phyloP scores from a whole-genome alignment of 176 grass and related monocot species.

The Musa beccarii region DNA sequence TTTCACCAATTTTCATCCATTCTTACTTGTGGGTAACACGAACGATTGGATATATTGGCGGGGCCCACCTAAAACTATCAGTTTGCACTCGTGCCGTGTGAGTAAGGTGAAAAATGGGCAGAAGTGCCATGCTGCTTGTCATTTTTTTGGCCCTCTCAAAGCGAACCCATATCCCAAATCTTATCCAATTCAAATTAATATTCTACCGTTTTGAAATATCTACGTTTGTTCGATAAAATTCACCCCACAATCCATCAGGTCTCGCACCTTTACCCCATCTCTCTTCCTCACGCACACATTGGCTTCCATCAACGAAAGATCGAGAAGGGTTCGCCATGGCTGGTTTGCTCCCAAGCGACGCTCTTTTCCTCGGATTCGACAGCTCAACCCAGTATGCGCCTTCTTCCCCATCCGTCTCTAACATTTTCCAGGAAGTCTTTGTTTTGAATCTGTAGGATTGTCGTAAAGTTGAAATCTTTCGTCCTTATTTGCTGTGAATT shows the following conservation, averaged over 20 bases:
- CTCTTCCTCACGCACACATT: not conserved
- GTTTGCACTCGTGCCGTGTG: too few species aligned
- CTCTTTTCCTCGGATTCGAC: constrained; percentile 86
- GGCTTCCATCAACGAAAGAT: not conserved
- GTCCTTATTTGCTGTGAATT: not conserved
- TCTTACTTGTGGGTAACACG: too few species aligned
- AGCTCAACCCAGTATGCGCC: constrained; percentile 82
- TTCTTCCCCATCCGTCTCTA: too few species aligned
- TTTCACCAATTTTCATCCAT: too few species aligned
- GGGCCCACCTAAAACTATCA: too few species aligned
- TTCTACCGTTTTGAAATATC: not conserved
- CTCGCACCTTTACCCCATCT: too few species aligned
- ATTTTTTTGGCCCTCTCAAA: too few species aligned
- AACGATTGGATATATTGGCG: too few species aligned
- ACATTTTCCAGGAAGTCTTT: not conserved
- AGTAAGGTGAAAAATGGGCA: too few species aligned
- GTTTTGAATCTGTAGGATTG: not conserved
- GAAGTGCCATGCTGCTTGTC: too few species aligned
- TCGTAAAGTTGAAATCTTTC: not conserved
- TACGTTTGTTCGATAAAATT: too few species aligned
- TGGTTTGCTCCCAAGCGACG: constrained; percentile 40
- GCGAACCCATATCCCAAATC: not conserved
- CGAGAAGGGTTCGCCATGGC: constrained; percentile 22
- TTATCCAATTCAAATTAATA: not conserved
- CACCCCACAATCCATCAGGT: not conserved